phyloP scores from a whole-genome alignment of 768 basidiomycete species.

The Phaeotremella fagi region DNA sequence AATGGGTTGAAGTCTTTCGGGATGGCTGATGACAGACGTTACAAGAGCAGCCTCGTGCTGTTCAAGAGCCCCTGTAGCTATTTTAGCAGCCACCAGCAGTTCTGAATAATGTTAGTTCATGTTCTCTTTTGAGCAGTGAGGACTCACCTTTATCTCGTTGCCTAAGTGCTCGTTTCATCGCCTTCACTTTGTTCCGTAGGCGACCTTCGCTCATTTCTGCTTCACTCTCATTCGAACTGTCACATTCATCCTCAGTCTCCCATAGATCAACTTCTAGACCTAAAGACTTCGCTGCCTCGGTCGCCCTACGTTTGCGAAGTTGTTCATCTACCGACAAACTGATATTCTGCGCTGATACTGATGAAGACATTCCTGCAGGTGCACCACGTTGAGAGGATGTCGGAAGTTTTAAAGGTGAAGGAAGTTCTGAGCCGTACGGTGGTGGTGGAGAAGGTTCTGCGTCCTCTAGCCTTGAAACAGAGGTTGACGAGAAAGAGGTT shows the following conservation, averaged over 20 bases:
- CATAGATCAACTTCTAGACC: slow-evolving; percentile 23
- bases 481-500: slow-evolving; percentile 1
- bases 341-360: not conserved
- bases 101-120: slow-evolving; percentile 12
- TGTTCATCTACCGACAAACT: slow-evolving; percentile 11
- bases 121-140: not conserved
- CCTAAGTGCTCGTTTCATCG: slow-evolving; percentile 16
- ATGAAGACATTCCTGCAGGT: not conserved
- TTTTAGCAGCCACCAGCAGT: slow-evolving; percentile 33
- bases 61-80: slow-evolving; percentile 29
- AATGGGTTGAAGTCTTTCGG: not conserved
- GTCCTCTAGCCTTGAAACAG: not conserved
- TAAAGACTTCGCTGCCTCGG: slow-evolving; percentile 17
- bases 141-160: slow-evolving; percentile 31
- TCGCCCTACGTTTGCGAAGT: slow-evolving; percentile 13
- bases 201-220: slow-evolving; percentile 18
- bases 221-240: slow-evolving; percentile 8
- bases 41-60: slow-evolving; percentile 22
- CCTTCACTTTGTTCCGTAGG: slow-evolving; percentile 9
- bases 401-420: not conserved
- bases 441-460: slow-evolving; percentile 37
- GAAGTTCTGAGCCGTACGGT: slow-evolving; percentile 31
- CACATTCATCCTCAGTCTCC: slow-evolving; percentile 3
- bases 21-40: not conserved
- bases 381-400: too few species aligned